These are phyloP conservation scores for Magnusiomyces sp. DNA, from an alignment of 1,139 yeast genomes.

Conservation along the genomic window DNA sequence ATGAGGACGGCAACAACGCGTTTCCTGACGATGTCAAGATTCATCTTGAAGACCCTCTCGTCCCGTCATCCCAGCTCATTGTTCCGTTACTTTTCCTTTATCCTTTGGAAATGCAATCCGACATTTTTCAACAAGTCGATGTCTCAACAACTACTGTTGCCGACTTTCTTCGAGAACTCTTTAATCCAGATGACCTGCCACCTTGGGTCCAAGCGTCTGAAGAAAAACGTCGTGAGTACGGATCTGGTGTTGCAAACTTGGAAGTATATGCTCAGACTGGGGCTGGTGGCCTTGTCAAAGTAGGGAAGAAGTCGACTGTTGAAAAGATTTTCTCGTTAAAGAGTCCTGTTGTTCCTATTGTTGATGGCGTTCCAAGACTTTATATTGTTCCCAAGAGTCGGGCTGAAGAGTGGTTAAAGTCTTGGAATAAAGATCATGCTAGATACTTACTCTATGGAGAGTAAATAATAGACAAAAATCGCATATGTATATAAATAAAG, in stretches of 20 bases:
- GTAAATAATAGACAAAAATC: no score
- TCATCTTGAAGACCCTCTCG: slow-evolving; percentile 58
- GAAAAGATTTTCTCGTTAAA: slow-evolving; percentile 56
- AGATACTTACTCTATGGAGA: slow-evolving; percentile 7
- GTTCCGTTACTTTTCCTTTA: slow-evolving; percentile 76
- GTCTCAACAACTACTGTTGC: slow-evolving; percentile 53
- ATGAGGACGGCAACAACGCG: slow-evolving; percentile 8
- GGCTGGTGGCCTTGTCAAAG: slow-evolving; percentile 76
- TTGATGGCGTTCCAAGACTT: slow-evolving; percentile 65
- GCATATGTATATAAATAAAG: no score
- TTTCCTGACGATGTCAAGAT: slow-evolving; percentile 30
- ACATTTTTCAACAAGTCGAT: slow-evolving; percentile 60
- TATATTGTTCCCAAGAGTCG: slow-evolving; percentile 74
- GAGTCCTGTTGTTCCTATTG: slow-evolving; percentile 62
- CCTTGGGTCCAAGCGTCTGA: slow-evolving; percentile 46
- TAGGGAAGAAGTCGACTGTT: slow-evolving; percentile 68
- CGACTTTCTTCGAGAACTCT: slow-evolving; percentile 34
- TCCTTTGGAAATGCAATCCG: slow-evolving; percentile 81
- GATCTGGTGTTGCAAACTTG: slow-evolving; percentile 41
- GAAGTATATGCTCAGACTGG: slow-evolving; percentile 77
- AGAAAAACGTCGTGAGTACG: slow-evolving; percentile 20
- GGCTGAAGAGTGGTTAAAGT: slow-evolving; percentile 25
- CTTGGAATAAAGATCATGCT: slow-evolving; percentile 15
- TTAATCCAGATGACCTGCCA: slow-evolving; percentile 47
- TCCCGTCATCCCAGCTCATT: slow-evolving; percentile 68